Evolutionary conservation across 1,139 yeast species (phyloP).

Genomic region (Hanseniaspora gamundiae): DNA sequence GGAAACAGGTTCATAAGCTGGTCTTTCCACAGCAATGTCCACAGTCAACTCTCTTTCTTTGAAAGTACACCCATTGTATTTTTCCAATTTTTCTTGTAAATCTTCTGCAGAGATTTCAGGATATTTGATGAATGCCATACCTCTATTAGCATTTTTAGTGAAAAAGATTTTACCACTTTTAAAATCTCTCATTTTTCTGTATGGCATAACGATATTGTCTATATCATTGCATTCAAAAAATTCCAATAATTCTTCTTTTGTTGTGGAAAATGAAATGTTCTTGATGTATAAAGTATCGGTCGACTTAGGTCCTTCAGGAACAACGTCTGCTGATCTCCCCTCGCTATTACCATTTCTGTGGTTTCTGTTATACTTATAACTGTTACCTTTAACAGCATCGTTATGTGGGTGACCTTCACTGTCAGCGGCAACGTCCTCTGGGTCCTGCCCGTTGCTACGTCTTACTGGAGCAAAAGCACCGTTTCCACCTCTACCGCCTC

Average conservation of each 20-base stretch:
- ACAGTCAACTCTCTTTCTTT: conserved; percentile 44
- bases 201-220: conserved; percentile 22
- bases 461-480: conserved; percentile 19
- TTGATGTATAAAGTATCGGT: conserved; percentile 24
- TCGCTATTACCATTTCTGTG: too few relatives aligned
- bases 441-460: too few relatives aligned
- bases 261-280: conserved; percentile 24
- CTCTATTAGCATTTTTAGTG: conserved; percentile 23
- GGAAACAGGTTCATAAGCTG: conserved; percentile 26
- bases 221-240: conserved; percentile 18
- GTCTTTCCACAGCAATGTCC: conserved; percentile 32
- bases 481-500: conserved; percentile 7
- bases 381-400: too few relatives aligned
- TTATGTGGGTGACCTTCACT: too few relatives aligned
- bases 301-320: background rate
- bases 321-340: conserved; percentile 24
- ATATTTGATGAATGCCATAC: conserved; percentile 24
- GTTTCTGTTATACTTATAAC: too few relatives aligned
- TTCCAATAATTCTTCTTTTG: conserved; percentile 21
- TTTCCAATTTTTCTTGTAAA: conserved; percentile 26
- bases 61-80: conserved; percentile 40
- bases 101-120: conserved; percentile 10
- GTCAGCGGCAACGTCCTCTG: too few relatives aligned
- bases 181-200: conserved; percentile 23
- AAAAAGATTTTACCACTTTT: conserved; percentile 17